A percentile compares a stretch with the other conserved stretches of the same genome.
Conservation (phyloP, 208 protist species). For the Acanthamoeba comandoni region DNA sequence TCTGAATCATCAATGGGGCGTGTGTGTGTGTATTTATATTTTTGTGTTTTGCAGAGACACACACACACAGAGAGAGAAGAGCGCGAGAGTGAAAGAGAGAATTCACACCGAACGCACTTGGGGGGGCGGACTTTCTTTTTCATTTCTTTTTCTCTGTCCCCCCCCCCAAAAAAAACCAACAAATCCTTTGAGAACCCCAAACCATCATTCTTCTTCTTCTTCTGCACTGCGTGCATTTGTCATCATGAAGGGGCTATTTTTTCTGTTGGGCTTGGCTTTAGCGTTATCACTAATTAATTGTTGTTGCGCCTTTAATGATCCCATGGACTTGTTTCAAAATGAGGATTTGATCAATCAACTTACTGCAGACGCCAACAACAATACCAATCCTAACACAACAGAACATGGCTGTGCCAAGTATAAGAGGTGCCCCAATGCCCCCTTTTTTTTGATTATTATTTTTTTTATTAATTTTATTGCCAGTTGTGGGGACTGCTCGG, state of each 20-base stretch:
- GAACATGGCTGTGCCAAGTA: constrained; percentile 16
- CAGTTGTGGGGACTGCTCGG: constrained; percentile 47
- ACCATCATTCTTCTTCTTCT: neutral
- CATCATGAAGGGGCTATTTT: no score
- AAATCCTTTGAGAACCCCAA: neutral
- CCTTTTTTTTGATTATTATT: no score
- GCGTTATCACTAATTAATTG: no score
- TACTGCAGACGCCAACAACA: neutral
- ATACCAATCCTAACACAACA: neutral
- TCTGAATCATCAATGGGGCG: no score
- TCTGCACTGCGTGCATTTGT: neutral
- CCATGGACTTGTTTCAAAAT: neutral
- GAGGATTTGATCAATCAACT: no score
- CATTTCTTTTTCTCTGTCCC: neutral
- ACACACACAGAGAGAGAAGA: no score
- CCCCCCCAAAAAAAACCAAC: neutral
- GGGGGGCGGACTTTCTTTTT: neutral
- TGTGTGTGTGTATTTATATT: no score
- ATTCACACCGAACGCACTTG: neutral
- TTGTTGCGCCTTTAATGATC: neutral
- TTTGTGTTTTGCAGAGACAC: no score
- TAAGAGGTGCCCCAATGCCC: no score
- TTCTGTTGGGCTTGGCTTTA: no score
- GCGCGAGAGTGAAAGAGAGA: neutral
- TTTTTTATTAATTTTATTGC: no score